A percentile compares a stretch with the other conserved stretches of the same genome.
These are phyloP conservation scores for Prunus davidiana DNA, from an alignment of 306 rosid species.

Conservation along the genomic window DNA sequence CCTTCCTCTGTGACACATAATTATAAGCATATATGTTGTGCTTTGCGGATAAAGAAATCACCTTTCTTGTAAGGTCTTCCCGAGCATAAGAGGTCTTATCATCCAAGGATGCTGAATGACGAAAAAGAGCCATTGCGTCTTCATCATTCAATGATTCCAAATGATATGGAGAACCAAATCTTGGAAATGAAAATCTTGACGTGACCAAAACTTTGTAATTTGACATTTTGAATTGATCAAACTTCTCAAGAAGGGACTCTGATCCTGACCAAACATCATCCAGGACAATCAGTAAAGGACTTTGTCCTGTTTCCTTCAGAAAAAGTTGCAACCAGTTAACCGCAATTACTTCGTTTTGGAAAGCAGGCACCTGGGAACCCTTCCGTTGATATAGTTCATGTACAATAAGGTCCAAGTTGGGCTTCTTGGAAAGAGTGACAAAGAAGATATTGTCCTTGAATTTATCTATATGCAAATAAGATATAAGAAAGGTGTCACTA, in stretches of 20 bases:
- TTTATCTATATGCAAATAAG: constrained; percentile 32
- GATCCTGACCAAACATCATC: constrained; percentile 26
- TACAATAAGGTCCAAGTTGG: constrained; percentile 39
- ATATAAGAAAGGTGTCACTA: constrained; percentile 12
- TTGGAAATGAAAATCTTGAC: constrained; percentile 19
- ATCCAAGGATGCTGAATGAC: constrained; percentile 29
- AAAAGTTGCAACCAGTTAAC: constrained; percentile 2
- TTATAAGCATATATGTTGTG: not conserved
- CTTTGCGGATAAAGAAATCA: constrained; percentile 18
- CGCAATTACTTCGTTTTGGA: constrained; percentile 35
- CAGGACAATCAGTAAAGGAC: constrained; percentile 12
- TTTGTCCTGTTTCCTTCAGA: constrained; percentile 1
- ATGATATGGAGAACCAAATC: constrained; percentile 21
- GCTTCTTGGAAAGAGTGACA: constrained; percentile 38
- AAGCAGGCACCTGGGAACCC: constrained; percentile 14
- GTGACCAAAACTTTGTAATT: constrained; percentile 31
- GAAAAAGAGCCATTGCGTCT: constrained; percentile 40
- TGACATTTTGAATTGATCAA: constrained; percentile 23
- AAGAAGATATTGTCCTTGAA: constrained; percentile 58
- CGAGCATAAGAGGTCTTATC: constrained; percentile 19
- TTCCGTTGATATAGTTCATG: constrained; percentile 37
- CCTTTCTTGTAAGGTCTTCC: constrained; percentile 42
- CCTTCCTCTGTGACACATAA: not conserved
- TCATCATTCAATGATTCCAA: constrained; percentile 36
- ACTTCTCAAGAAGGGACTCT: constrained; percentile 29